Evolutionary conservation across 2,329 filamentous ascomycete species (phyloP), one percentile per base, ranked within the genome.

Genomic region (Fusarium robinianum): DNA sequence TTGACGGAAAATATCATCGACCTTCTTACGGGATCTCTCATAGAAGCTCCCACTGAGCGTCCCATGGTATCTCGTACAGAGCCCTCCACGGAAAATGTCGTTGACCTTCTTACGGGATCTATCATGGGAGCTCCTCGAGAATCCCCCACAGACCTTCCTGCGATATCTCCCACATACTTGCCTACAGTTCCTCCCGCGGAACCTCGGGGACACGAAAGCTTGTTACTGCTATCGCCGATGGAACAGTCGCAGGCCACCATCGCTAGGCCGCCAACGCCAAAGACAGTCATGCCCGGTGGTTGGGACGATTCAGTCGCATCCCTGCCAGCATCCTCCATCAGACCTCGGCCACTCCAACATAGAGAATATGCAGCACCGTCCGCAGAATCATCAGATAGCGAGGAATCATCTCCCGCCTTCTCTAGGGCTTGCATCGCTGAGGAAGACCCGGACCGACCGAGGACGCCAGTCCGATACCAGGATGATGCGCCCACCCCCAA

Each of bases 401-500:
- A 46, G n/a, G 40, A 31, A 14, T 66, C 64, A 26, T 63, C 63
- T 14, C 61, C 60, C 17, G 61, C 62, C 6, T 63, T 63, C 30
- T 60, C 58, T 7, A 53, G 56, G 34, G 51, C 60, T 10, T 60
- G 53, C 8, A 41, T 60, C 14, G 27, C 46, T 30, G 55, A 49
- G 21, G 47, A 35, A 7, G 54, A 58, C 5, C 30, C 46, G 19
- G 49, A 46, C n/a, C 30, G 22, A 17, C 26, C 55, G 9, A 37
- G 30, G 9, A 47, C 37, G 3, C 46, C 53, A 6, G 23, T 29
- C 8, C 57, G 32, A 34, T 56, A 55, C 2, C 60, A 59, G 17
- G 74, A 77, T 12, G 74, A 76, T 36, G 61, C 64, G 3, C 59
- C 72, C 3, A 81, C 77, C 0, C 79, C 77, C 5, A 75, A 74